Percentiles rank a stretch among this genome's conserved stretches.
Conservation (phyloP, 2,329 filamentous ascomycete genomes). For the Didymella lethalis region DNA sequence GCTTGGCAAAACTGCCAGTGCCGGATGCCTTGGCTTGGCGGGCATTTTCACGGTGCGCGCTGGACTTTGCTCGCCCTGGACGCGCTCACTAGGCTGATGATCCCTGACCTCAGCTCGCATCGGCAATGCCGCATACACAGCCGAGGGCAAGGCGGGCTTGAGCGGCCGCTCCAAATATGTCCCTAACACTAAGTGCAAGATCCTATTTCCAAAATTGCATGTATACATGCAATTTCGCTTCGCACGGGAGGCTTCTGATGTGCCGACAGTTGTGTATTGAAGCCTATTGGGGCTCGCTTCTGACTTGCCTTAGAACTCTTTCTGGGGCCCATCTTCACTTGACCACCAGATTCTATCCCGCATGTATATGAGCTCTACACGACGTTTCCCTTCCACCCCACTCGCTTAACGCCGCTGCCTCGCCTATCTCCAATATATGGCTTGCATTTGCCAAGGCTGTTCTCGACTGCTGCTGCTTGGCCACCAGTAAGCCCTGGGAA, state of each 20-base stretch:
- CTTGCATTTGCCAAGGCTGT: conserved; percentile 19
- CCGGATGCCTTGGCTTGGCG: conserved; percentile 3
- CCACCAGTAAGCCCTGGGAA: conserved; percentile 10
- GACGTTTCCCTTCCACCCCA: not conserved
- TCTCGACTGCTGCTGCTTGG: conserved; percentile 11
- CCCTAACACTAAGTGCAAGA: conserved; percentile 2
- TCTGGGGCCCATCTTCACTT: not conserved
- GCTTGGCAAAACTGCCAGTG: conserved; percentile 6
- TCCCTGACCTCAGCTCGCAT: conserved; percentile 11
- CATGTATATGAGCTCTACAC: not conserved
- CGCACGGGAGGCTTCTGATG: conserved; percentile 7
- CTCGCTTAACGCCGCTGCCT: conserved; percentile 4
- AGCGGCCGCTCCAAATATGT: conserved; percentile 1
- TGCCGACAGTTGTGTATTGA: not conserved
- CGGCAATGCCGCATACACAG: conserved; percentile 10
- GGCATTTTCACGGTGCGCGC: not conserved
- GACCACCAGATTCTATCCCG: not conserved
- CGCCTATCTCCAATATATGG: conserved; percentile 16
- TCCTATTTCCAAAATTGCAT: not conserved
- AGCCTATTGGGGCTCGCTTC: not conserved
- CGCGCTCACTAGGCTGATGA: not conserved
- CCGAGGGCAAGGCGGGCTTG: conserved; percentile 7
- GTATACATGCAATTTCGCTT: conserved; percentile 5
- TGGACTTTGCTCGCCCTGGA: conserved; percentile 1
- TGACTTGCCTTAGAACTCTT: not conserved